Base-by-base conservation (phyloP, 345 rosid genomes). In the Fremontodendron californicum region DNA sequence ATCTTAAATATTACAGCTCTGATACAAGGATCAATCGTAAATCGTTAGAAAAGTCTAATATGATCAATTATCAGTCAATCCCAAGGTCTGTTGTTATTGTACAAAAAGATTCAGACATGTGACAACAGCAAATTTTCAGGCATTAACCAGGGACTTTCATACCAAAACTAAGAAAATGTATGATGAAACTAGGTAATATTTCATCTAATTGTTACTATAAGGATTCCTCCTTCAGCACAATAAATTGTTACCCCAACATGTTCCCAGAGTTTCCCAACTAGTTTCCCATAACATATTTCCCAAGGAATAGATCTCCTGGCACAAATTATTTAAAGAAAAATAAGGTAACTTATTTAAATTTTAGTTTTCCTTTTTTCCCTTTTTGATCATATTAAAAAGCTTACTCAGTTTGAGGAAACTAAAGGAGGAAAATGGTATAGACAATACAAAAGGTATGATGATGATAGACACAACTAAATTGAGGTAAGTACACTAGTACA, bases 351-450 rank as follows among this genome's bases (percentile, higher is more conserved):
- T 13, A 25, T 10, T 3, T 25, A 39, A 39, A 9, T 35, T 18
- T 63, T 64, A 18, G 4, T 42, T 19, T 67, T 19, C 57, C 35
- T 16, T 51, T 31, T 18, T 3, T 21, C 33, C 37, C 21, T 3
- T 51, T 72, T 51, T 21, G 18, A 33, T 51, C 63, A 18, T 9
- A 51, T 52, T 51, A n/a, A 71, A 19, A 73, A 27, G 7, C 21
- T 54, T 54, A 9, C 43, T 60, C 42, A 29, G 10, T 29, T 58
- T 45, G n/a, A 45, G 45, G 35, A 45, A 18, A 48, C 54, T 63
- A 62, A 55, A 37, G n/a, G 29, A n/a, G 29, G 46, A 75, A 63
- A 75, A 75, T n/a, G 58, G 8, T 35, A 71, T n/a, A 31, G 40
- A 16, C 43, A 33, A 11, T 18, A 15, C 6, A 46, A 18, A 29